Percentiles rank a stretch among this genome's conserved stretches.
phyloP scores from a whole-genome alignment of 2,329 filamentous ascomycete species.

The Trichoderma aggressivum region DNA sequence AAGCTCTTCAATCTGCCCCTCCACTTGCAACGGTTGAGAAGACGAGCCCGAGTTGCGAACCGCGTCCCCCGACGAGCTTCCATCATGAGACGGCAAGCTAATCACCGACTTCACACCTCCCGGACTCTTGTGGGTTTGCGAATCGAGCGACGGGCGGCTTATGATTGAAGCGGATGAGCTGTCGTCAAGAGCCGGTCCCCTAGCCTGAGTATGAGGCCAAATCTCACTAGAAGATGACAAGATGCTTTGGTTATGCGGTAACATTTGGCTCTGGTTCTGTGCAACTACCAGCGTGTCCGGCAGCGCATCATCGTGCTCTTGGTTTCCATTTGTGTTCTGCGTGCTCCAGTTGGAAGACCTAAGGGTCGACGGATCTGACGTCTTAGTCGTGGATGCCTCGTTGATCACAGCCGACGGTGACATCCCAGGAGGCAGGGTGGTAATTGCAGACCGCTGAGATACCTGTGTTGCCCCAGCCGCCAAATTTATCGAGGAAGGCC shows the following conservation, averaged over 20 bases:
- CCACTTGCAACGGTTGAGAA: constrained; percentile 45
- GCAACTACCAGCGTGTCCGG: constrained; percentile 51
- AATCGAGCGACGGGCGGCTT: constrained; percentile 41
- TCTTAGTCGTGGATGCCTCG: constrained; percentile 92
- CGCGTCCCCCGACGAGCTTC: constrained; percentile 36
- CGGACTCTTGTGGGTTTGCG: constrained; percentile 21
- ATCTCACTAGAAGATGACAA: constrained; percentile 43
- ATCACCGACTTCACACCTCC: constrained; percentile 20
- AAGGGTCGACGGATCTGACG: constrained; percentile 64
- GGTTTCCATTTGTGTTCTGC: constrained; percentile 67
- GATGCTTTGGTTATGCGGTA: neutral
- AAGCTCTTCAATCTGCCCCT: constrained; percentile 53
- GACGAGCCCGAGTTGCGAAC: constrained; percentile 35
- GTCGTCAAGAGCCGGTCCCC: constrained; percentile 44
- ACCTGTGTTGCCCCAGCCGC: constrained; percentile 54
- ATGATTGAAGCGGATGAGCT: constrained; percentile 27
- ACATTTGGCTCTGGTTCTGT: constrained; percentile 38
- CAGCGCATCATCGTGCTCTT: constrained; percentile 39
- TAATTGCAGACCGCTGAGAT: constrained; percentile 62
- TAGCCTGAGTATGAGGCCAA: constrained; percentile 59
- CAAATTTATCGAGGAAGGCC: constrained; percentile 34
- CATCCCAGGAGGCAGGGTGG: constrained; percentile 54
- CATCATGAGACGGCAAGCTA: constrained; percentile 31
- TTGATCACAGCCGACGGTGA: constrained; percentile 64
- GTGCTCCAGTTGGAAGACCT: constrained; percentile 66